A percentile compares a stretch with the other conserved stretches of the same genome.
Conservation (phyloP, 2,329 filamentous ascomycete species). For the Pseudogymnoascus sp. region DNA sequence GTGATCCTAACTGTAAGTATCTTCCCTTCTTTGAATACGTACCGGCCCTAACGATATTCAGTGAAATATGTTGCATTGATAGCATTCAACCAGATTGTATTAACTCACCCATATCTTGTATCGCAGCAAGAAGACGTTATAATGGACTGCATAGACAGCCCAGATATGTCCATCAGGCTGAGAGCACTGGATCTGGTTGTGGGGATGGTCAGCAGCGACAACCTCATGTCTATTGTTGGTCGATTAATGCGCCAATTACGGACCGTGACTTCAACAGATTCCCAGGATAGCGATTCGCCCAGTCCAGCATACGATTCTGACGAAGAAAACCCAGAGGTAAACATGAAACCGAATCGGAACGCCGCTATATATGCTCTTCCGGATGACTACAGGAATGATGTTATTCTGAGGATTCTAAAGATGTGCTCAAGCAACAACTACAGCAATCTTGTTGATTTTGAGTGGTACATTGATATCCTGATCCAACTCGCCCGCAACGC, state of each 20-base stretch:
- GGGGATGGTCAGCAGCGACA: constrained; percentile 87
- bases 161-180: constrained; percentile 91
- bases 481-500: constrained; percentile 74
- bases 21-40: constrained; percentile 16
- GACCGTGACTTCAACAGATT: constrained; percentile 48
- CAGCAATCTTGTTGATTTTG: constrained; percentile 77
- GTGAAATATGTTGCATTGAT: constrained; percentile 96
- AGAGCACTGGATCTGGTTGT: constrained; percentile 87
- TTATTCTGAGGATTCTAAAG: constrained; percentile 73
- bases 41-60: constrained; percentile 31
- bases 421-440: constrained; percentile 93
- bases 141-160: constrained; percentile 88
- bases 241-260: constrained; percentile 82
- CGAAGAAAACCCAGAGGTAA: constrained; percentile 47
- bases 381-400: constrained; percentile 76
- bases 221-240: constrained; percentile 74
- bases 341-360: constrained; percentile 36
- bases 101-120: constrained; percentile 81
- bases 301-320: constrained; percentile 39
- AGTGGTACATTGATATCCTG: constrained; percentile 92
- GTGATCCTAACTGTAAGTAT: constrained; percentile 79
- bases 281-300: constrained; percentile 30
- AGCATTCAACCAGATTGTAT: constrained; percentile 90
- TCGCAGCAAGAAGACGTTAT: constrained; percentile 94
- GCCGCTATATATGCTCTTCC: constrained; percentile 48